Evolutionary conservation across 768 basidiomycete species (phyloP).

Genomic region (Roridomyces roridus): DNA sequence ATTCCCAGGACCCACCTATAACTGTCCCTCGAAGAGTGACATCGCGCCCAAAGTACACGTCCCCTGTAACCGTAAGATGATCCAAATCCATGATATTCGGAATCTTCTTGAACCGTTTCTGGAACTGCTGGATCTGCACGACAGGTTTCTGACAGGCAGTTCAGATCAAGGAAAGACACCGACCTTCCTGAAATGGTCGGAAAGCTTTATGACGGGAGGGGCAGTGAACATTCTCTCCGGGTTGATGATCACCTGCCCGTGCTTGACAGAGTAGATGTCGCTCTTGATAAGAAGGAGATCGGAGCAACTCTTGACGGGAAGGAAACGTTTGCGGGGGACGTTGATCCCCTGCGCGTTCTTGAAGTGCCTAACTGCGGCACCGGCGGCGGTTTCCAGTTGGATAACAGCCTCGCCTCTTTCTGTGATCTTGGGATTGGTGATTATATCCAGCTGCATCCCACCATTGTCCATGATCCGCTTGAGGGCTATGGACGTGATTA

Average conservation of each 20-base stretch:
- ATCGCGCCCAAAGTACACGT: conserved; percentile 89
- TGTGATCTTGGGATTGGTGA: conserved; percentile 73
- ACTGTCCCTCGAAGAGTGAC: conserved; percentile 90
- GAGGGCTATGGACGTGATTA: conserved; percentile 50
- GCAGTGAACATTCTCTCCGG: conserved; percentile 81
- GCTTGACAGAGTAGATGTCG: conserved; percentile 88
- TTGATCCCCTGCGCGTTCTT: conserved; percentile 91
- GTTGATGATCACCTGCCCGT: conserved; percentile 88
- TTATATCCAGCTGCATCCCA: conserved; percentile 79
- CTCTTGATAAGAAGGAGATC: conserved; percentile 89
- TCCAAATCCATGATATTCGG: conserved; percentile 91
- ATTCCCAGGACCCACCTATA: conserved; percentile 70
- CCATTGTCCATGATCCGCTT: conserved; percentile 77
- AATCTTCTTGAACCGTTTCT: conserved; percentile 95
- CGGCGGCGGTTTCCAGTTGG: conserved; percentile 90
- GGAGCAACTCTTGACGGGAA: conserved; percentile 90
- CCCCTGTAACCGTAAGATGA: conserved; percentile 92
- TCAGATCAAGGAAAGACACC: conserved; percentile 1
- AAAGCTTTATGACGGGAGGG: conserved; percentile 97
- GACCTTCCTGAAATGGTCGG: conserved; percentile 97
- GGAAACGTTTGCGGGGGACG: conserved; percentile 92
- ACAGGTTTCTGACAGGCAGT: neutral
- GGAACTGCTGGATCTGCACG: conserved; percentile 79
- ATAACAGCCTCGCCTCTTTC: conserved; percentile 76
- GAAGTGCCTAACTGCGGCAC: conserved; percentile 94